Evolutionary conservation across 1,284 basidiomycete species (phyloP), one percentile per base, ranked within the genome.

Genomic region (Puccinia polysora): DNA sequence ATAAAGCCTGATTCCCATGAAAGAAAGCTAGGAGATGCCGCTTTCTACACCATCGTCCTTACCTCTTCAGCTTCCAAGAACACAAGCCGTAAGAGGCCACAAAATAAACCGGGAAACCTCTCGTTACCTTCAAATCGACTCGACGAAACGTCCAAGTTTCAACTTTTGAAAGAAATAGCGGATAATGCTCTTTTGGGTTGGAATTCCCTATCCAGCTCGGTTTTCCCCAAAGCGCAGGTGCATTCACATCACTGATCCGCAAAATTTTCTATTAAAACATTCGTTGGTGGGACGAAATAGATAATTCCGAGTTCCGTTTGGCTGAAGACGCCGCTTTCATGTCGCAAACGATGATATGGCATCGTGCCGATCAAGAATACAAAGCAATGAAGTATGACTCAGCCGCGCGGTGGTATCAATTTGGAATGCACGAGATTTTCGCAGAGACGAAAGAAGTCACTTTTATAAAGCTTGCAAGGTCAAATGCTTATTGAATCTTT

Each of bases 401-500:
- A 28, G 70, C 70, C n/a, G 70, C 60, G 23, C 56, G 32, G 15
- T 72, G 70, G 70, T 64, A 63, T 49, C 55, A 36, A 15, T 50
- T 72, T 34, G 70, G 60, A 47, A 72, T 53, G 14, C 60, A 64
- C 49, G 14, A 20, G 10, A 56, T 72, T 30, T 72, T 72, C 32
- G 18, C 15, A 10, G 53, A 45, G 20, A 53, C 52, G 10, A 52
- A 64, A 23, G 70, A 72, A 32, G 25, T 58, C 20, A 65, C 70
- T 14, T 72, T 64, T 59, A 30, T 50, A 15, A 72, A 72, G 38
- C 43, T 72, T 52, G 53, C 60, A 32, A 72, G 70, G 70, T 72
- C 5, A 45, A 30, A 56, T 6, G 15, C 18, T 55, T 25, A 55
- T 5, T 25, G 50, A 10, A 7, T 30, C 28, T 12, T 58, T 28